Base-by-base conservation (phyloP, 805 yeast genomes). In the Wickerhamomyces sydowiorum region DNA sequence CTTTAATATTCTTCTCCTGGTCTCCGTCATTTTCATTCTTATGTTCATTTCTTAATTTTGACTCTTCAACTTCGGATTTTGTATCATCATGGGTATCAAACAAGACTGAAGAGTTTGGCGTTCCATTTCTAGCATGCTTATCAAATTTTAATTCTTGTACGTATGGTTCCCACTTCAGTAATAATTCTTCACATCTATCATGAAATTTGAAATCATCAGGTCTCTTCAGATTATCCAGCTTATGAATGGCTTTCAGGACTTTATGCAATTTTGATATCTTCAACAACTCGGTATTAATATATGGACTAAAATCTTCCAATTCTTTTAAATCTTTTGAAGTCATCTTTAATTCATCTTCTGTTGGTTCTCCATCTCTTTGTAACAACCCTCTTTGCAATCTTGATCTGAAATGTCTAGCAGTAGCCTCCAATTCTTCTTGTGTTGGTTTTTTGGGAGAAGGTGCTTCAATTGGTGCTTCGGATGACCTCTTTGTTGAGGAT, bases 231-330 rank as follows among this genome's bases (percentile, higher is more conserved):
- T 59, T 60, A 22, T 60, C 61, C 45, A 66, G 64, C 43, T 65
- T 66, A 39, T 66, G 45, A 18, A 75, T 72, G 42, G 76, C 75
- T 52, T 69, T 72, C 44, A 75, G 53, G 1, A 75, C 79, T 53
- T 75, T 75, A 51, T 75, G 78, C 39, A 75, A 60, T 49, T 73
- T 75, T 14, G 79, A 72, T 19, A 57, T 56, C 38, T 60, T 62
- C 44, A 75, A 60, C 18, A 73, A 52, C 14, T 67, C 69, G 18
- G 61, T 55, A 23, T 54, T 62, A 28, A 75, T 65, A 3, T 50
- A 30, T 9, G 48, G 40, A 1, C 73, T 66, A 44, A 72, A 69
- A 15, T 66, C 68, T 20, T 64, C 69, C 19, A 75, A 54, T 29
- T 71, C 63, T 41, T 63, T 56, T 32, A 75, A 59, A 13, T 66